Percentiles rank a stretch among this genome's conserved stretches.
These are phyloP conservation scores for Colletotrichum theobromicola DNA, from an alignment of 2,329 filamentous ascomycete genomes.

Conservation along the genomic window DNA sequence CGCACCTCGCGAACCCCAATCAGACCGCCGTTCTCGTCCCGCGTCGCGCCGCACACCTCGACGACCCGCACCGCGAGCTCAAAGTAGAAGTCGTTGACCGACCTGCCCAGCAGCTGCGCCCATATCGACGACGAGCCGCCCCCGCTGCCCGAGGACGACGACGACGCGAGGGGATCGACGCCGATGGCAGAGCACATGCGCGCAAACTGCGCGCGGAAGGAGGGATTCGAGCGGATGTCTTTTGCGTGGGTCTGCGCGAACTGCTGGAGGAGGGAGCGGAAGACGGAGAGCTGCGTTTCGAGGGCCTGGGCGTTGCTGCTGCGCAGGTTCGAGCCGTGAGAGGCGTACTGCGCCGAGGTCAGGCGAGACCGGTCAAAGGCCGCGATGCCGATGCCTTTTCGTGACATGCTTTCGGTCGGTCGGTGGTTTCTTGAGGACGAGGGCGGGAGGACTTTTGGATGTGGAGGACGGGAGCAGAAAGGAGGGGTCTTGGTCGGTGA, in stretches of 20 bases:
- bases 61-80: slow-evolving; percentile 95
- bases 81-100: slow-evolving; percentile 98
- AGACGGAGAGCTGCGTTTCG: slow-evolving; percentile 92
- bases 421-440: neutral
- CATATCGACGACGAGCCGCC: slow-evolving; percentile 74
- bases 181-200: slow-evolving; percentile 98
- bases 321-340: slow-evolving; percentile 87
- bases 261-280: slow-evolving; percentile 92
- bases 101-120: slow-evolving; percentile 89
- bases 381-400: slow-evolving; percentile 87
- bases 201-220: slow-evolving; percentile 95
- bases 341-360: slow-evolving; percentile 87
- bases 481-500: neutral
- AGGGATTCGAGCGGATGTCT: slow-evolving; percentile 94
- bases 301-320: slow-evolving; percentile 84
- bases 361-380: slow-evolving; percentile 88
- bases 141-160: slow-evolving; percentile 39
- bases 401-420: slow-evolving; percentile 55
- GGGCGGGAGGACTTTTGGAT: neutral
- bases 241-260: slow-evolving; percentile 94
- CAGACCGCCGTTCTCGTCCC: slow-evolving; percentile 90
- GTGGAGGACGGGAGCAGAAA: neutral
- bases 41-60: slow-evolving; percentile 85
- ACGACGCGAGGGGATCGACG: slow-evolving; percentile 83
- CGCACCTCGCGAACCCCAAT: slow-evolving; percentile 84